Percentiles rank a stretch among this genome's conserved stretches.
These are phyloP conservation scores for Mycena vulgaris DNA, from an alignment of 768 basidiomycete species.

Conservation along the genomic window DNA sequence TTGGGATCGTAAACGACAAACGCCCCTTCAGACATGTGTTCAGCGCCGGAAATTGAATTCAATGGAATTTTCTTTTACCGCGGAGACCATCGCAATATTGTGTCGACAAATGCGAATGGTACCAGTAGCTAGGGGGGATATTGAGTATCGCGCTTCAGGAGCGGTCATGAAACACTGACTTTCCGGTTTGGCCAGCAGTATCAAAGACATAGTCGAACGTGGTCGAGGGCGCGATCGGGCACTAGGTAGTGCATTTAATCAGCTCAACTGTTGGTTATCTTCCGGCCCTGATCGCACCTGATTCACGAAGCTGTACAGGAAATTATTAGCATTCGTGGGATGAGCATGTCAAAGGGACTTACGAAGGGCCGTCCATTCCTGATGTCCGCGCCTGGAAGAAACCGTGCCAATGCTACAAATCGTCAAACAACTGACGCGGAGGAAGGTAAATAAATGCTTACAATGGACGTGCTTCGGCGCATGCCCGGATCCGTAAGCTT, in stretches of 20 bases:
- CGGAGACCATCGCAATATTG: constrained; percentile 68
- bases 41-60: neutral
- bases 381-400: no score
- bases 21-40: constrained; percentile 20
- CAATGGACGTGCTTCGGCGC: constrained; percentile 51
- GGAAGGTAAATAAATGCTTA: constrained; percentile 18
- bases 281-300: no score
- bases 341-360: no score
- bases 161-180: constrained; percentile 41
- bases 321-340: no score
- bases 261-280: neutral
- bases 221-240: constrained; percentile 57
- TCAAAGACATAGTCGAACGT: constrained; percentile 57
- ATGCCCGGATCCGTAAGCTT: constrained; percentile 45
- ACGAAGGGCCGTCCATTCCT: no score
- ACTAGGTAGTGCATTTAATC: constrained; percentile 48
- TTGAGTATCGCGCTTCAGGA: constrained; percentile 30
- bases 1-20: constrained; percentile 47
- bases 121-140: constrained; percentile 55
- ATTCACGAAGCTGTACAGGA: constrained; percentile 52
- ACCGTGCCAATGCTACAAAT: constrained; percentile 51
- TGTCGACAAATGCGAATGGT: constrained; percentile 61
- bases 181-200: constrained; percentile 53
- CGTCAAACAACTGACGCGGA: neutral
- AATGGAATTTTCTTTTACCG: no score